These are phyloP conservation scores for Geotrichum carabidarum DNA, from an alignment of 1,139 yeast genomes.

Conservation along the genomic window DNA sequence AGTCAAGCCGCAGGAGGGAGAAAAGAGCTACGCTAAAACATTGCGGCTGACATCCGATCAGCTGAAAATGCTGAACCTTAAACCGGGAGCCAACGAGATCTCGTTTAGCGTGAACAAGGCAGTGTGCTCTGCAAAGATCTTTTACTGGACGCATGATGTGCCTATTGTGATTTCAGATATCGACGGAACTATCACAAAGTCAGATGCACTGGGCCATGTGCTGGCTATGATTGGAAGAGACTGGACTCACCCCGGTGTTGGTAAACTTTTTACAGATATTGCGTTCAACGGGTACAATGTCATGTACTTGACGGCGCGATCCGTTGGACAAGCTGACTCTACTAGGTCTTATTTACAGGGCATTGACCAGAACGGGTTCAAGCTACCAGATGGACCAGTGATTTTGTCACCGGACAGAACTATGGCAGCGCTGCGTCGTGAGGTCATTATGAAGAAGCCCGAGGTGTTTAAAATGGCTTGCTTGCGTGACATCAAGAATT, in stretches of 20 bases:
- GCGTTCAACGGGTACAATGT: conserved; percentile 84
- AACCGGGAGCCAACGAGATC: conserved; percentile 73
- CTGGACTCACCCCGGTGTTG: conserved; percentile 98
- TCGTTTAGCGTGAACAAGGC: conserved; percentile 82
- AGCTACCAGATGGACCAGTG: conserved; percentile 87
- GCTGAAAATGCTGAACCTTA: conserved; percentile 63
- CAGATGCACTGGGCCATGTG: conserved; percentile 96
- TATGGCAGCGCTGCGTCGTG: conserved; percentile 88
- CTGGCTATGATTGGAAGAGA: conserved; percentile 90
- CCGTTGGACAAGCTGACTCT: conserved; percentile 93
- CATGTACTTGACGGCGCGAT: conserved; percentile 87
- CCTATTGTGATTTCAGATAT: conserved; percentile 96
- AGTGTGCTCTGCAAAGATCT: conserved; percentile 64
- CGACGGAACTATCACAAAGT: conserved; percentile 96
- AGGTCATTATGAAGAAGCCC: conserved; percentile 88
- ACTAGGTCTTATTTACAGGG: conserved; percentile 80
- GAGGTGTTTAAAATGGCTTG: conserved; percentile 98
- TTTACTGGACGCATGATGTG: conserved; percentile 74
- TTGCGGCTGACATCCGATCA: conserved; percentile 89
- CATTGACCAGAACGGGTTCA: conserved; percentile 67
- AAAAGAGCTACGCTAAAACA: conserved; percentile 63
- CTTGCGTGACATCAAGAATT: conserved; percentile 71
- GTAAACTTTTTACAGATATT: conserved; percentile 82
- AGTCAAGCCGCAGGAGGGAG: background rate
- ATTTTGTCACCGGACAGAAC: conserved; percentile 94